Conservation (phyloP, 2,329 filamentous ascomycete genomes). For the Hypoxylon sp. region DNA sequence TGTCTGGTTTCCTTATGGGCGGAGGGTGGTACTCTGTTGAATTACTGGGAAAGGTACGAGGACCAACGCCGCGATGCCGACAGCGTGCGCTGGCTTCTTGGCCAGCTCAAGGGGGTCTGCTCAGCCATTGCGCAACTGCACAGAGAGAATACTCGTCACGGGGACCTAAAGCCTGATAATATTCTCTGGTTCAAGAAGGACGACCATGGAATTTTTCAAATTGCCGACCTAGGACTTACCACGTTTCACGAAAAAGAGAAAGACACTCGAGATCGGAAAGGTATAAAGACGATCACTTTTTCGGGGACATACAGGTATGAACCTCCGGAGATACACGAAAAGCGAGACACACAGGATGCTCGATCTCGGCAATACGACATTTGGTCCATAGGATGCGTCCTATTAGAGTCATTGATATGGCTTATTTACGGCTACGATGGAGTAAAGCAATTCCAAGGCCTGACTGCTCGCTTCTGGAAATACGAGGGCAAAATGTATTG, state of each 20-base stretch:
- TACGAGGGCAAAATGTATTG: background rate
- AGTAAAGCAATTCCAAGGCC: slow-evolving; percentile 6
- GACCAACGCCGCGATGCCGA: slow-evolving; percentile 5
- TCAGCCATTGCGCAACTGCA: slow-evolving; percentile 22
- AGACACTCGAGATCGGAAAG: background rate
- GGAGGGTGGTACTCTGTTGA: slow-evolving; percentile 33
- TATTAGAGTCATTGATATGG: slow-evolving; percentile 47
- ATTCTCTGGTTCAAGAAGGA: slow-evolving; percentile 26
- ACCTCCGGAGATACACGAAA: background rate
- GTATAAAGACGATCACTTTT: background rate
- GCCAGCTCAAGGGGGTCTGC: slow-evolving; percentile 23
- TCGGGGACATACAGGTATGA: background rate
- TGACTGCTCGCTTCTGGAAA: background rate
- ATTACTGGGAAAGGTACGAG: slow-evolving; percentile 29
- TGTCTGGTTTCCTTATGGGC: slow-evolving; percentile 43
- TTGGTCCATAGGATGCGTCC: slow-evolving; percentile 48
- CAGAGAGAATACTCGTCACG: slow-evolving; percentile 29
- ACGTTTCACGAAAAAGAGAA: slow-evolving; percentile 23
- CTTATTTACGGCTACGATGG: slow-evolving; percentile 30
- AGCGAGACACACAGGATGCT: background rate
- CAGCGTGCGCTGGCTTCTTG: slow-evolving; percentile 10
- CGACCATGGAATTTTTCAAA: slow-evolving; percentile 16
- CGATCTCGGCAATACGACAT: slow-evolving; percentile 44
- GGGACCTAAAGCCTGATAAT: slow-evolving; percentile 43
- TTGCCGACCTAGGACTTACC: slow-evolving; percentile 38